phyloP scores from a whole-genome alignment of 768 basidiomycete species.

The Lactarius indigo region DNA sequence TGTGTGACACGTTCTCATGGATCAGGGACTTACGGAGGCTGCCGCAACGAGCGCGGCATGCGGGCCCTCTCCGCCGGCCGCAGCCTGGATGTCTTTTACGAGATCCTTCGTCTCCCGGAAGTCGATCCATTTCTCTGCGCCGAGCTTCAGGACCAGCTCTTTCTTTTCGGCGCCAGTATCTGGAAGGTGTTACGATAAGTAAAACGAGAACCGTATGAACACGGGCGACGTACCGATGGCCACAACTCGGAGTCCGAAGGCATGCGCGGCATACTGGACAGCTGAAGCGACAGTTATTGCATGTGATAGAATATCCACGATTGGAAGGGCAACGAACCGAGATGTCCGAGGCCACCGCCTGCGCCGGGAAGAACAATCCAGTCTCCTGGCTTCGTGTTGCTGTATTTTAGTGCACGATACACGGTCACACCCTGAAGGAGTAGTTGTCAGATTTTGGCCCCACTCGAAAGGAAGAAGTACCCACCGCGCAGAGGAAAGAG shows the following conservation, averaged over 20 bases:
- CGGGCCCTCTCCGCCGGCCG: constrained; percentile 66
- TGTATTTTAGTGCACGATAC: constrained; percentile 80
- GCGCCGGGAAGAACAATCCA: constrained; percentile 77
- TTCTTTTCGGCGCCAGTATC: constrained; percentile 76
- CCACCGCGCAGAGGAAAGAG: constrained; percentile 73
- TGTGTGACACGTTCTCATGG: constrained; percentile 28
- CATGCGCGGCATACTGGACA: constrained; percentile 68
- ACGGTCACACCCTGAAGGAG: constrained; percentile 69
- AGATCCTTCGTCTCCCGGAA: constrained; percentile 66
- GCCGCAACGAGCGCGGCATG: constrained; percentile 66
- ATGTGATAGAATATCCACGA: background rate
- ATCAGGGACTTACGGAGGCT: constrained; percentile 37
- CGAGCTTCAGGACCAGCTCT: constrained; percentile 54
- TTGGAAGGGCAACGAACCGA: constrained; percentile 41
- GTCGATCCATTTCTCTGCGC: constrained; percentile 78
- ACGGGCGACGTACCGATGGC: constrained; percentile 50
- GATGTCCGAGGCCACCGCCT: constrained; percentile 79
- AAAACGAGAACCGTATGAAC: background rate
- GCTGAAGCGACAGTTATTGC: constrained; percentile 39
- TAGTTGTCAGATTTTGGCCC: background rate
- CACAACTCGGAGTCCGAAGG: constrained; percentile 75
- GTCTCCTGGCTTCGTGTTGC: constrained; percentile 60
- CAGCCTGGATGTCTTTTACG: constrained; percentile 57
- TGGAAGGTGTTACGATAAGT: constrained; percentile 24
- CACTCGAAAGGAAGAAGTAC: constrained; percentile 24